Evolutionary conservation across 768 basidiomycete genomes (phyloP).

Genomic region (Tulasnella sp.): DNA sequence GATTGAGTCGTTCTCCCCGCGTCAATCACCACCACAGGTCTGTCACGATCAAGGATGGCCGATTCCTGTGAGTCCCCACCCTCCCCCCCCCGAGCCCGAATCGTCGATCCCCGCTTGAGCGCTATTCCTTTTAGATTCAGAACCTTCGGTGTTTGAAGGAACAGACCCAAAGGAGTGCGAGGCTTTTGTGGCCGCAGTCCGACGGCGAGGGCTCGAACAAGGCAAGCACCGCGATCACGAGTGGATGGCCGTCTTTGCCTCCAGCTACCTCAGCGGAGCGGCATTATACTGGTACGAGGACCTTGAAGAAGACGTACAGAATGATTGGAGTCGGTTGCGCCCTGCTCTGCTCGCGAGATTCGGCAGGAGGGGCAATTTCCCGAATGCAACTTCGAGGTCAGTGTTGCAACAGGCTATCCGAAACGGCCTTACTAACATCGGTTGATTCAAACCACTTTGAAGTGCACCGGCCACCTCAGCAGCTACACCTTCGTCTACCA

Average conservation of each 20-base stretch:
- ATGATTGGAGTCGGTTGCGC: neutral
- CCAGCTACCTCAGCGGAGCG: neutral
- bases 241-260: neutral
- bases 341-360: neutral
- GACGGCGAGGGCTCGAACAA: neutral
- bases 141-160: neutral
- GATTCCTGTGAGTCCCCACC: neutral
- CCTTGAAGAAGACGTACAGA: neutral
- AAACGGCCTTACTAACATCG: neutral
- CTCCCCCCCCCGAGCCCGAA: neutral
- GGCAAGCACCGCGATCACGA: neutral
- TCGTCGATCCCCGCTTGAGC: neutral
- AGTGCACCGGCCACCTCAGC: neutral
- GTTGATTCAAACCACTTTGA: neutral
- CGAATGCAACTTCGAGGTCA: neutral
- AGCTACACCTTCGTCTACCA: neutral
- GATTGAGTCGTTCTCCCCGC: too few relatives aligned
- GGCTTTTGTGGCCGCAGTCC: neutral
- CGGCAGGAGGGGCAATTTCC: neutral
- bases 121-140: neutral
- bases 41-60: neutral
- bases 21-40: too few relatives aligned
- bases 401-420: neutral
- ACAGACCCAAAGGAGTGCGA: neutral
- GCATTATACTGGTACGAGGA: constrained; percentile 4